These are phyloP conservation scores for Aspergillus aculeatinus DNA, from an alignment of 2,329 filamentous ascomycete genomes.

Conservation along the genomic window DNA sequence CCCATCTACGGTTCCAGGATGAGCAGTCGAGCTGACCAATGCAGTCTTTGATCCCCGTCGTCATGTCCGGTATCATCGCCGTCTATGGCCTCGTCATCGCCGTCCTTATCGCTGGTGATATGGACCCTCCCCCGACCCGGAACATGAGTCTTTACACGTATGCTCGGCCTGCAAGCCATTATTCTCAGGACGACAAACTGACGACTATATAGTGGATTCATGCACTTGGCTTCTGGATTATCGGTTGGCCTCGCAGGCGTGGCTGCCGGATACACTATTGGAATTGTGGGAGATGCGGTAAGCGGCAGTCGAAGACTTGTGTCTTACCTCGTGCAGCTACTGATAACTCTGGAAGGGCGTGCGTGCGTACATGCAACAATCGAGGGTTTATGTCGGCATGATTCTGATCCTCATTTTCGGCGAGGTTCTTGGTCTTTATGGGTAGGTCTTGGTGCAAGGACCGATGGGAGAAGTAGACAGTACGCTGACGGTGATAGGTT, in stretches of 20 bases:
- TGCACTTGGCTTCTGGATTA: slow-evolving; percentile 88
- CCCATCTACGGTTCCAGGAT: neutral
- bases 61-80: slow-evolving; percentile 99
- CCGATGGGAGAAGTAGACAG: neutral
- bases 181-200: neutral
- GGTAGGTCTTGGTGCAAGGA: slow-evolving; percentile 57
- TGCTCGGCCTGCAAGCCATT: slow-evolving; percentile 29
- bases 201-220: slow-evolving; percentile 65
- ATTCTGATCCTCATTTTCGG: slow-evolving; percentile 98
- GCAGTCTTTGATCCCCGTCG: slow-evolving; percentile 52
- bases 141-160: slow-evolving; percentile 84
- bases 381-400: slow-evolving; percentile 96
- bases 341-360: slow-evolving; percentile 59
- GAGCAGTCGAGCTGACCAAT: slow-evolving; percentile 11
- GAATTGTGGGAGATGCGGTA: slow-evolving; percentile 88
- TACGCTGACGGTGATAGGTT: slow-evolving; percentile 56
- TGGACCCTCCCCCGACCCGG: slow-evolving; percentile 66
- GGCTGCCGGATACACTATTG: slow-evolving; percentile 94
- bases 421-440: slow-evolving; percentile 94
- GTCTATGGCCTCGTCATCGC: slow-evolving; percentile 97
- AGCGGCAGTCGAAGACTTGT: slow-evolving; percentile 24
- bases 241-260: slow-evolving; percentile 90
- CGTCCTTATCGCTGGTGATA: slow-evolving; percentile 89
- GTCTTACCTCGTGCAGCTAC: slow-evolving; percentile 6
- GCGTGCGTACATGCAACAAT: slow-evolving; percentile 93